Evolutionary conservation across 345 rosid genomes (phyloP), one percentile per base, ranked within the genome.

Genomic region (Carallia brachiata): DNA sequence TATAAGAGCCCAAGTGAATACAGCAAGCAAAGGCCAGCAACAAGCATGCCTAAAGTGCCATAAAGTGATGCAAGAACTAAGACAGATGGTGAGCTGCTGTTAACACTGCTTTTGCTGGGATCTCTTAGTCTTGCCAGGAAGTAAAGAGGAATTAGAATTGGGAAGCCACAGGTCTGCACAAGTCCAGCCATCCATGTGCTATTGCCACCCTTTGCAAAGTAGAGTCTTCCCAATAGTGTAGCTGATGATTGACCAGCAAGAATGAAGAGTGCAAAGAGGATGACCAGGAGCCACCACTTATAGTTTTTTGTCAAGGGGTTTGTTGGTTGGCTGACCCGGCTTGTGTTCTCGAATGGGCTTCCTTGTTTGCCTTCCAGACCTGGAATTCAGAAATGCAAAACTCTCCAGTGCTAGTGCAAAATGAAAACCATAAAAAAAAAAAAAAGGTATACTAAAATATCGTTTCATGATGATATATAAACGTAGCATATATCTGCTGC

Each of bases 111-210:
- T 2, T 57, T 8, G 36, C 63, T 27, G 19, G 64, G 71, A 30
- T n/a, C 54, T 36, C 67, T 52, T 19, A 48, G 6, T 34, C 67
- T 58, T 7, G 77, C 61, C 17, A 73, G 17, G 59, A 34, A 65
- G 40, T 73, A 66, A 2, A 73, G n/a, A 15, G 50, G 52, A 9
- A 73, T 52, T 53, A 79, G 71, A 59, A 77, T 6, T 0, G 84
- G 87, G 62, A 79, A 81, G 13, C 75, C 89, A 5, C 65, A 75
- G 3, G 73, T 47, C 62, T 85, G 85, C 15, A 79, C 82, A 10
- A 83, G 66, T 7, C 75, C 50, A 3, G 74, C 74, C 83, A 80
- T 71, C 86, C 82, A 80, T 23, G 70, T 74, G 63, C 83, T 77
- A 1, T 65, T 70, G 13, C 85, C 85, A 7, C 84, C 82, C 36